Evolutionary conservation across 805 yeast species (phyloP).

Genomic region (Peterozyma toletana): DNA sequence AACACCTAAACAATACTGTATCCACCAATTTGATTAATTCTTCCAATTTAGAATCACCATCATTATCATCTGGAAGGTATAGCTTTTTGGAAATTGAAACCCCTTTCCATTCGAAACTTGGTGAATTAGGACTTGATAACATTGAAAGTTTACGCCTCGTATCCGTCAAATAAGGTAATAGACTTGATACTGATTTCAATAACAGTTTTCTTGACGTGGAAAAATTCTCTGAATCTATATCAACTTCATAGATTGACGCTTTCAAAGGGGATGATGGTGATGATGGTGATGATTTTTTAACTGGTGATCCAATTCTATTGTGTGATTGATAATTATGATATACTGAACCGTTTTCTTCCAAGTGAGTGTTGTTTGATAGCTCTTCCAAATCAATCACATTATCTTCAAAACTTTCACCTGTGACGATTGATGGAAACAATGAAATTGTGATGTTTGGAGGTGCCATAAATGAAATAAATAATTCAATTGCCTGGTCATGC

Average conservation of each 20-base stretch:
- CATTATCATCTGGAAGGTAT: conserved; percentile 19
- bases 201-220: conserved; percentile 10
- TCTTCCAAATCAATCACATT: not conserved
- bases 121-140: conserved; percentile 28
- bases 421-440: conserved; percentile 31
- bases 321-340: too few species aligned
- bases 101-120: conserved; percentile 37
- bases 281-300: conserved; percentile 8
- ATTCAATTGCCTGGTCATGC: conserved; percentile 28
- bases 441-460: conserved; percentile 47
- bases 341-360: not conserved
- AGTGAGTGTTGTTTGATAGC: not conserved
- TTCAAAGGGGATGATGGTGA: not conserved
- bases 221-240: not conserved
- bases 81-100: conserved; percentile 33
- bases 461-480: conserved; percentile 49
- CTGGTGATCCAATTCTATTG: not conserved
- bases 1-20: conserved; percentile 71
- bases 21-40: conserved; percentile 49
- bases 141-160: conserved; percentile 40
- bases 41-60: conserved; percentile 23
- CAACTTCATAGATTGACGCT: not conserved
- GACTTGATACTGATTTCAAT: conserved; percentile 28
- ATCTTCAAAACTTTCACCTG: not conserved
- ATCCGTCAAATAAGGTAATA: conserved; percentile 44